phyloP scores from a whole-genome alignment of 139 green algal species.

The Asterochloris erici region DNA sequence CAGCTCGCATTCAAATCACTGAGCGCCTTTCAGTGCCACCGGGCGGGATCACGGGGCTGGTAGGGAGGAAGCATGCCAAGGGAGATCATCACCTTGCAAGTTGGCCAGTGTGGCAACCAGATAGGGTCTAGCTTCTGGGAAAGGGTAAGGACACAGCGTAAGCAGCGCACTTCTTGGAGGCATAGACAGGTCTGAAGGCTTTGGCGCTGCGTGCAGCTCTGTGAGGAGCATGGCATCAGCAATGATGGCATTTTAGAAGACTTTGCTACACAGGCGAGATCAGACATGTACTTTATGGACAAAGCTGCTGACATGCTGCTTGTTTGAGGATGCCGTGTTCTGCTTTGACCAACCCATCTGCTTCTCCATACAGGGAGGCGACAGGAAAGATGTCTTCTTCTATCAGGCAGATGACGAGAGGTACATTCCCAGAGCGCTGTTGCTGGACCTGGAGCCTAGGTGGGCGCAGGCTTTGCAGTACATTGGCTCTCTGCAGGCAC shows the following conservation, averaged over 20 bases:
- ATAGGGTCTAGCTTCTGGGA: conserved; percentile 98
- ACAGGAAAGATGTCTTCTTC: conserved; percentile 99
- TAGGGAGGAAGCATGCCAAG: conserved; percentile 73
- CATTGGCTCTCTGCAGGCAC: background rate
- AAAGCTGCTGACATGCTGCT: background rate
- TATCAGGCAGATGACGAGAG: conserved; percentile 99
- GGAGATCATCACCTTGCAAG: conserved; percentile 97
- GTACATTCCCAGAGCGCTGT: conserved; percentile 92
- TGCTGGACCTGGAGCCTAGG: conserved; percentile 96
- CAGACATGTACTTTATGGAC: background rate
- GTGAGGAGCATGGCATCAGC: conserved; percentile 94
- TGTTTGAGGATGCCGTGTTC: no score
- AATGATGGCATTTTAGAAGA: conserved; percentile 94
- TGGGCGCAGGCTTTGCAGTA: conserved; percentile 2
- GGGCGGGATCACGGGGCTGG: no score
- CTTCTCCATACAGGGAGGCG: conserved; percentile 37
- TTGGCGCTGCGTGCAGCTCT: conserved; percentile 63
- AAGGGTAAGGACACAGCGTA: conserved; percentile 15
- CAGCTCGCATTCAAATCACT: background rate
- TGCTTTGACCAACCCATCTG: background rate
- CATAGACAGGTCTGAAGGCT: background rate
- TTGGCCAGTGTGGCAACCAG: conserved; percentile 99
- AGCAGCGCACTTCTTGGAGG: background rate
- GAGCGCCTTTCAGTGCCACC: no score
- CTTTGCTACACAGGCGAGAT: conserved; percentile 64